Conservation (phyloP, 768 basidiomycete species). For the Sarcodon sp. region DNA sequence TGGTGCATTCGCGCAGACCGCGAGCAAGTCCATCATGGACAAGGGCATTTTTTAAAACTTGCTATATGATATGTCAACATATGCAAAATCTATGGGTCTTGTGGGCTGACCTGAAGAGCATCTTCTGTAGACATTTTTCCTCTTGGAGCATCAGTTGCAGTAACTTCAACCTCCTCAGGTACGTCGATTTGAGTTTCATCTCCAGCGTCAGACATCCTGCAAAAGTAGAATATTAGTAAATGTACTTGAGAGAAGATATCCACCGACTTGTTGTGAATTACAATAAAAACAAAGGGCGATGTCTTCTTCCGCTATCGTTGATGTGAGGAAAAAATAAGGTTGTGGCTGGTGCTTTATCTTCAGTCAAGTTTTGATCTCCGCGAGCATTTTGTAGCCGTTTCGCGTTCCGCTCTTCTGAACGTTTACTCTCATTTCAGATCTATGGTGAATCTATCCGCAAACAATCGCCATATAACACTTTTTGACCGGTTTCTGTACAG, state of each 20-base stretch:
- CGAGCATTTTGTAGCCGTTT: conserved; percentile 29
- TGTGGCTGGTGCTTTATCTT: conserved; percentile 15
- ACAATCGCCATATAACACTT: no score
- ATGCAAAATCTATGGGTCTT: neutral
- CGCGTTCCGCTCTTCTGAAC: no score
- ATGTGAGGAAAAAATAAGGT: conserved; percentile 62
- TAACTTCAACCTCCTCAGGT: conserved; percentile 62
- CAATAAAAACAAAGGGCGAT: conserved; percentile 23
- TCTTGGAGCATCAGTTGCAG: conserved; percentile 74
- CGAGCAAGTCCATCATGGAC: conserved; percentile 97
- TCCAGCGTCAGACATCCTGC: conserved; percentile 95
- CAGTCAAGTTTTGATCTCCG: conserved; percentile 35
- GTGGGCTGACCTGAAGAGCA: conserved; percentile 60
- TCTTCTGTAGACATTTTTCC: conserved; percentile 96
- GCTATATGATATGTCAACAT: conserved; percentile 29
- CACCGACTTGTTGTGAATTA: neutral
- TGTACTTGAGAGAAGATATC: neutral
- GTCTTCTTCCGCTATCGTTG: conserved; percentile 96
- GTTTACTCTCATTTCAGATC: no score
- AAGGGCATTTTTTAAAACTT: conserved; percentile 98
- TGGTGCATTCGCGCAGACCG: conserved; percentile 94
- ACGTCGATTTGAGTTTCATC: conserved; percentile 73
- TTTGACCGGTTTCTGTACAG: conserved; percentile 14
- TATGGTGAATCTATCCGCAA: no score
- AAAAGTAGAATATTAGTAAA: conserved; percentile 1